These are phyloP conservation scores for Aspergillus sp. DNA, from an alignment of 2,329 filamentous ascomycete species.

Conservation along the genomic window DNA sequence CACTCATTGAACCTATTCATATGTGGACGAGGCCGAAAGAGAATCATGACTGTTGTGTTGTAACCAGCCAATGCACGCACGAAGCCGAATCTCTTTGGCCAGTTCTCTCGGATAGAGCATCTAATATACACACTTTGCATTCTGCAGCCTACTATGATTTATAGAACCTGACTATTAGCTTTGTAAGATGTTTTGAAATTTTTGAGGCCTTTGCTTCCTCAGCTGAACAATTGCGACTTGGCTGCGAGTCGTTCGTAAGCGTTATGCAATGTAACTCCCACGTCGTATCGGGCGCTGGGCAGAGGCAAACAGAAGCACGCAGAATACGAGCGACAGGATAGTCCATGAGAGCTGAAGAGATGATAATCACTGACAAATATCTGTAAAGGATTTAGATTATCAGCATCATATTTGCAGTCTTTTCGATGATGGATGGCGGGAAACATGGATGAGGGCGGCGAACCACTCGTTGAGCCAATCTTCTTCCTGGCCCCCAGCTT, in stretches of 20 bases:
- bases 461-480: background rate
- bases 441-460: background rate
- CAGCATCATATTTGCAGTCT: background rate
- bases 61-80: background rate
- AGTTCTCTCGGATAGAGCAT: background rate
- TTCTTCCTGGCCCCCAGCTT: background rate
- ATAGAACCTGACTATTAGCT: background rate
- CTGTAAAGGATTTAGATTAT: background rate
- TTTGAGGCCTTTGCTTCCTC: background rate
- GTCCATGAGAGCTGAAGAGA: background rate
- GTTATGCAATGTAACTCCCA: background rate
- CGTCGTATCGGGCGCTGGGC: background rate
- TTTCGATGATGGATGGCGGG: background rate
- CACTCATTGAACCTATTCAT: slow-evolving; percentile 11
- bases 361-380: slow-evolving; percentile 5
- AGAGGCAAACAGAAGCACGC: background rate
- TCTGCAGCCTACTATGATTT: background rate
- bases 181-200: background rate
- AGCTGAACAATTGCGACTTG: background rate
- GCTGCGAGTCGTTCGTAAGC: background rate
- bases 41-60: background rate
- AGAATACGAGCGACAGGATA: background rate
- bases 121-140: background rate
- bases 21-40: background rate
- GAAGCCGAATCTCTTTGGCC: background rate